These are phyloP conservation scores for Tremella fuciformis DNA, from an alignment of 768 basidiomycete species.

Conservation along the genomic window DNA sequence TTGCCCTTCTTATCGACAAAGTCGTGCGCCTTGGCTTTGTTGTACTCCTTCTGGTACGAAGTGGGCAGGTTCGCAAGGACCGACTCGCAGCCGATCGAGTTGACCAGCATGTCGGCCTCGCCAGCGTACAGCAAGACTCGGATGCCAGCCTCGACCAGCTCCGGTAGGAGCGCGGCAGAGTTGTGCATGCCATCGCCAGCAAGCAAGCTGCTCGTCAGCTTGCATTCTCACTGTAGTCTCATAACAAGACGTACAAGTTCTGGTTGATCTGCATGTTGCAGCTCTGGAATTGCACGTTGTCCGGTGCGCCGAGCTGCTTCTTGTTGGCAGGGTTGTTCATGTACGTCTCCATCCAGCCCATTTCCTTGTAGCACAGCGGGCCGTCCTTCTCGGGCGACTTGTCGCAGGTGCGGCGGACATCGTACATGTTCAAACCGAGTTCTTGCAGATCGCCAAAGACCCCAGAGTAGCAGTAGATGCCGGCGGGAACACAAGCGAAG, in stretches of 20 bases:
- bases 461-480: slow-evolving; percentile 65
- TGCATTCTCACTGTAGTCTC: background rate
- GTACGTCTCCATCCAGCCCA: slow-evolving; percentile 84
- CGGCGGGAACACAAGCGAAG: slow-evolving; percentile 63
- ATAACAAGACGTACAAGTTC: slow-evolving; percentile 58
- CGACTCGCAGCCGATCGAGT: slow-evolving; percentile 41
- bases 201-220: slow-evolving; percentile 48
- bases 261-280: slow-evolving; percentile 67
- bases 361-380: slow-evolving; percentile 57
- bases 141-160: slow-evolving; percentile 76
- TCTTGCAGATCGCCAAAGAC: slow-evolving; percentile 44
- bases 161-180: slow-evolving; percentile 71
- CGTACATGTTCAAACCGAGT: slow-evolving; percentile 77
- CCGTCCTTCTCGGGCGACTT: slow-evolving; percentile 61
- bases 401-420: slow-evolving; percentile 64
- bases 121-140: slow-evolving; percentile 83
- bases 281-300: slow-evolving; percentile 45
- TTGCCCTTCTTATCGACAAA: slow-evolving; percentile 60
- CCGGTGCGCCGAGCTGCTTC: slow-evolving; percentile 59
- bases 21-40: slow-evolving; percentile 56
- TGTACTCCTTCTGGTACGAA: slow-evolving; percentile 64
- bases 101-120: slow-evolving; percentile 46
- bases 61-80: slow-evolving; percentile 65
- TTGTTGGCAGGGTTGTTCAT: slow-evolving; percentile 77
- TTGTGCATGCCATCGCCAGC: slow-evolving; percentile 88